phyloP scores from a whole-genome alignment of 2,329 filamentous ascomycete species.

The Aspergillus hortae region DNA sequence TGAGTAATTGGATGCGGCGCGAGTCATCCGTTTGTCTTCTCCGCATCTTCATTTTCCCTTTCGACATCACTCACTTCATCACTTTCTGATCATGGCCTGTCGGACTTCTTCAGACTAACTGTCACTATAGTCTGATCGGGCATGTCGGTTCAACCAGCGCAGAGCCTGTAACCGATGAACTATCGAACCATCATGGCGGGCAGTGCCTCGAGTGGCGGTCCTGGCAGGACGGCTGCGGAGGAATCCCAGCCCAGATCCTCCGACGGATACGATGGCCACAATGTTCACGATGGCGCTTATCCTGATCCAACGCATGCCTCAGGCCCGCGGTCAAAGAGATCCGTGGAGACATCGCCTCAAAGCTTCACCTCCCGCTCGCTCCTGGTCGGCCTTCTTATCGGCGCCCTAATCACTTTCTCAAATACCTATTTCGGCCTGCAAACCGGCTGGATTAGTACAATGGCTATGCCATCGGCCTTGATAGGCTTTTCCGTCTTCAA shows the following conservation, averaged over 20 bases:
- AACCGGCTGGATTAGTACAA: constrained; percentile 77
- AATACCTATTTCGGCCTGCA: constrained; percentile 99
- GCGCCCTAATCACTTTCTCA: constrained; percentile 87
- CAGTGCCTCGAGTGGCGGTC: constrained; percentile 18
- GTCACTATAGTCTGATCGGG: background rate
- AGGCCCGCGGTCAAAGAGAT: constrained; percentile 1
- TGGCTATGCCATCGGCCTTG: constrained; percentile 94
- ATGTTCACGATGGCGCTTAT: constrained; percentile 1
- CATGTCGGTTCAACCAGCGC: background rate
- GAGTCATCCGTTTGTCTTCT: background rate
- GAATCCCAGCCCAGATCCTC: constrained; percentile 6
- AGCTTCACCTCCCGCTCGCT: constrained; percentile 86
- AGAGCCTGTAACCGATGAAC: constrained; percentile 24
- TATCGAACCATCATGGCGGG: constrained; percentile 35
- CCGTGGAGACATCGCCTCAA: constrained; percentile 28
- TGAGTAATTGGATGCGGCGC: background rate
- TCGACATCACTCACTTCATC: background rate
- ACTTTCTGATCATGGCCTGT: background rate
- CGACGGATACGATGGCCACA: background rate
- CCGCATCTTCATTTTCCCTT: background rate
- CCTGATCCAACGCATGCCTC: background rate
- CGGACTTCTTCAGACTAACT: background rate
- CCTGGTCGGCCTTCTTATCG: constrained; percentile 74
- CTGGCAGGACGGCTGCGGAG: constrained; percentile 4
- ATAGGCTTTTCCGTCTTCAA: constrained; percentile 96